phyloP scores from a whole-genome alignment of 495 filamentous ascomycete species.

The Immersiella caudata region DNA sequence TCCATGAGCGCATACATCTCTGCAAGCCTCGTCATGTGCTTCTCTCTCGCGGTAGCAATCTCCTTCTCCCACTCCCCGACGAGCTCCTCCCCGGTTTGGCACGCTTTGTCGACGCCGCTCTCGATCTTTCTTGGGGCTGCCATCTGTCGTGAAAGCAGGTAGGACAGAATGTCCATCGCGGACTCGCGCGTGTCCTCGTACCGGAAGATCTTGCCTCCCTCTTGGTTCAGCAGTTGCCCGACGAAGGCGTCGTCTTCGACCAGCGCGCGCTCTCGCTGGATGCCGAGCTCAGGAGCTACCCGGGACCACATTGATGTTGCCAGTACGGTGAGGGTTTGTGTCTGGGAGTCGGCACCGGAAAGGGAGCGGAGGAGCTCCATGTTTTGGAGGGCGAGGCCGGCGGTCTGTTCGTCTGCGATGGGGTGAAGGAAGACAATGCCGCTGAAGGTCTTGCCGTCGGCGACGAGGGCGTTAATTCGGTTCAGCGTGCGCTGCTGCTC shows the following conservation, averaged over 20 bases:
- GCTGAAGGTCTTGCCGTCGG: constrained; percentile 15
- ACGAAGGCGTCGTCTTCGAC: not conserved
- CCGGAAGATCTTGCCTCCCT: constrained; percentile 7
- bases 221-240: not conserved
- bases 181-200: constrained; percentile 5
- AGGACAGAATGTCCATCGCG: constrained; percentile 2
- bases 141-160: constrained; percentile 4
- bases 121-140: not conserved
- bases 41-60: not conserved
- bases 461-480: constrained; percentile 9
- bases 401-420: not conserved
- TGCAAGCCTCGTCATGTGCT: constrained; percentile 6
- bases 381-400: constrained; percentile 3
- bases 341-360: not conserved
- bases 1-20: constrained; percentile 12
- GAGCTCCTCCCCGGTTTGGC: not conserved
- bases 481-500: not conserved
- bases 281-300: not conserved
- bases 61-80: not conserved
- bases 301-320: constrained; percentile 10
- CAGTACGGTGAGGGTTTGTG: not conserved
- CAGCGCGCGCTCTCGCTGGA: not conserved
- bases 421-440: constrained; percentile 11
- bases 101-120: constrained; percentile 2
- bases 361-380: constrained; percentile 14